phyloP scores from a whole-genome alignment of 345 rosid species.

The Kandelia obovata region DNA sequence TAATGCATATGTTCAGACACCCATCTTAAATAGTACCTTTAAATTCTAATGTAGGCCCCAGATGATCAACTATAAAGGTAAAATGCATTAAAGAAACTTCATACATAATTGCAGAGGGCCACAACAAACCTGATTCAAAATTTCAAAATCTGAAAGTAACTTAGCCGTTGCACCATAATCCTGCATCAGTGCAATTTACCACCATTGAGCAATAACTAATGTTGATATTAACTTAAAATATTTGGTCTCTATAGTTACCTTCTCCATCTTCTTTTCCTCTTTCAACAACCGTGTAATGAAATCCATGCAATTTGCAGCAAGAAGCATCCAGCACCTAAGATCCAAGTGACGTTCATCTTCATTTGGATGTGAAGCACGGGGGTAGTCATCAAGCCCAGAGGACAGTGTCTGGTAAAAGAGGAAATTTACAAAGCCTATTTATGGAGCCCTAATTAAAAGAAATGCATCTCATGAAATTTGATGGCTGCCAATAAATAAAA shows the following conservation, averaged over 20 bases:
- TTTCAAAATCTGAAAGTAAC: constrained; percentile 72
- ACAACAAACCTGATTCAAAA: constrained; percentile 66
- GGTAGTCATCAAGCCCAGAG: constrained; percentile 92
- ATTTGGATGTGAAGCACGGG: constrained; percentile 92
- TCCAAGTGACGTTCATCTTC: constrained; percentile 87
- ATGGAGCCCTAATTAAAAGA: neutral
- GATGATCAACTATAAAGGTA: too few species aligned
- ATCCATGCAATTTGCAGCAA: constrained; percentile 82
- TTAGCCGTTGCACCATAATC: constrained; percentile 52
- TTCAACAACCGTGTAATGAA: constrained; percentile 53
- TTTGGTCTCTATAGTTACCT: constrained; percentile 38
- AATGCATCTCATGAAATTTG: neutral
- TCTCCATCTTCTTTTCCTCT: constrained; percentile 27
- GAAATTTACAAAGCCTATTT: constrained; percentile 20
- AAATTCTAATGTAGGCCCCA: neutral
- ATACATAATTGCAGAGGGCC: neutral
- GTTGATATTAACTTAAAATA: constrained; percentile 5
- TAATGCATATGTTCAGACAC: neutral
- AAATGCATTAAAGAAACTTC: neutral
- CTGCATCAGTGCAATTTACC: constrained; percentile 38
- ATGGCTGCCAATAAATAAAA: neutral
- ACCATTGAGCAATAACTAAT: constrained; percentile 2
- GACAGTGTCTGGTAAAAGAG: constrained; percentile 50
- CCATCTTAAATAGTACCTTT: neutral
- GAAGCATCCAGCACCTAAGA: constrained; percentile 97